These are phyloP conservation scores for Colletotrichum cereale DNA, from an alignment of 2,329 filamentous ascomycete species.

Conservation along the genomic window DNA sequence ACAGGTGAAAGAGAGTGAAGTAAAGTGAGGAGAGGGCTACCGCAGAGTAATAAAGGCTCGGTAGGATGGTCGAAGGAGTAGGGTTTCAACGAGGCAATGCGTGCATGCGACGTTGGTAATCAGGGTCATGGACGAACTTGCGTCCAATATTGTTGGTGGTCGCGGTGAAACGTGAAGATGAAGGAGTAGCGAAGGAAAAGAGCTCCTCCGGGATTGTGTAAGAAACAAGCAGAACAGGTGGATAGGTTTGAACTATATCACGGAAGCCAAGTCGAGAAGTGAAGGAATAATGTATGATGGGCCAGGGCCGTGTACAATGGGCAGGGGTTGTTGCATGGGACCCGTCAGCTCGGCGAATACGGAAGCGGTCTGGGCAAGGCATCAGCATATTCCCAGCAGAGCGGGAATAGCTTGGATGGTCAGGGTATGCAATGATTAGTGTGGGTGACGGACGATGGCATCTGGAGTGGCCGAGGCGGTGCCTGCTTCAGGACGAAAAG, in stretches of 20 bases:
- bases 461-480: conserved; percentile 36
- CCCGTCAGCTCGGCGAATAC: conserved; percentile 40
- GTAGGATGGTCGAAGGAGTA: conserved; percentile 5
- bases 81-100: conserved; percentile 23
- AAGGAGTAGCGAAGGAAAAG: conserved; percentile 7
- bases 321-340: conserved; percentile 39
- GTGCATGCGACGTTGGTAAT: conserved; percentile 12
- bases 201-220: conserved; percentile 27
- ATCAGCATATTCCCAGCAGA: conserved; percentile 38
- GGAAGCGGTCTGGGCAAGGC: conserved; percentile 41
- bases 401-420: conserved; percentile 39
- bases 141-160: conserved; percentile 11
- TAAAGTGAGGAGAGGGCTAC: conserved; percentile 4
- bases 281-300: conserved; percentile 38
- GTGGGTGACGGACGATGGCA: conserved; percentile 38
- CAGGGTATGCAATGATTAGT: conserved; percentile 33
- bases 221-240: conserved; percentile 19
- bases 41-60: conserved; percentile 17
- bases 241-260: conserved; percentile 40
- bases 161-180: conserved; percentile 9
- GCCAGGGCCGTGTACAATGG: conserved; percentile 30
- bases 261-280: conserved; percentile 30
- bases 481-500: conserved; percentile 41
- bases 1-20: not conserved
- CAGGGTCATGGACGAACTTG: conserved; percentile 35